Conservation (phyloP, 148 eudicot genomes). For the Chenopodium formosanum region DNA sequence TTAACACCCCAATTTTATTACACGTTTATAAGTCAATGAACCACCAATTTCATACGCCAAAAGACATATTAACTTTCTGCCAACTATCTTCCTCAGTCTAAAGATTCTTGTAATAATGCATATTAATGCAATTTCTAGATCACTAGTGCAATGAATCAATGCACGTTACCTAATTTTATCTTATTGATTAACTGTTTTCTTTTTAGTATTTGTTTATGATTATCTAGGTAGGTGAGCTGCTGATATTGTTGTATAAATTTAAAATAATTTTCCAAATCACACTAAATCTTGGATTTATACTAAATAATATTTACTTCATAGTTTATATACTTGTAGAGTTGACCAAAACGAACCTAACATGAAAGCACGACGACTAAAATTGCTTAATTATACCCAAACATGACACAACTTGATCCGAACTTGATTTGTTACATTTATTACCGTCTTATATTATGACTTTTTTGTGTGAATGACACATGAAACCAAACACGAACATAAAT, state of each 20-base stretch:
- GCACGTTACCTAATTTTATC: neutral
- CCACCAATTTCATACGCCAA: constrained; percentile 6
- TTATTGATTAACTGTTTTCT: neutral
- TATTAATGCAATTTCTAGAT: neutral
- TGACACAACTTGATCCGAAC: neutral
- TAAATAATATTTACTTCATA: too few relatives aligned
- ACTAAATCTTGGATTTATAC: neutral
- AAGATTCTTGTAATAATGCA: neutral
- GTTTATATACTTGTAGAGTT: neutral
- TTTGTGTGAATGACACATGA: neutral
- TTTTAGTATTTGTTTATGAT: too few relatives aligned
- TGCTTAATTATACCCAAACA: neutral
- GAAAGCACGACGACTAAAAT: neutral
- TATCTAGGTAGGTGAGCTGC: neutral
- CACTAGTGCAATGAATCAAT: neutral
- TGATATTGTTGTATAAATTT: neutral
- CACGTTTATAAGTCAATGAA: constrained; percentile 1
- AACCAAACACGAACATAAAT: neutral
- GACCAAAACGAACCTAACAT: neutral
- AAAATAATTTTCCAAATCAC: neutral
- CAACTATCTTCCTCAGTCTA: neutral
- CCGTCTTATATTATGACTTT: too few relatives aligned
- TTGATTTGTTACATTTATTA: neutral
- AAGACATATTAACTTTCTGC: neutral
- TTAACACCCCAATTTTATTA: neutral